Base-by-base conservation (phyloP, 108 stramenopile genomes). In the Nitzschia sp. region DNA sequence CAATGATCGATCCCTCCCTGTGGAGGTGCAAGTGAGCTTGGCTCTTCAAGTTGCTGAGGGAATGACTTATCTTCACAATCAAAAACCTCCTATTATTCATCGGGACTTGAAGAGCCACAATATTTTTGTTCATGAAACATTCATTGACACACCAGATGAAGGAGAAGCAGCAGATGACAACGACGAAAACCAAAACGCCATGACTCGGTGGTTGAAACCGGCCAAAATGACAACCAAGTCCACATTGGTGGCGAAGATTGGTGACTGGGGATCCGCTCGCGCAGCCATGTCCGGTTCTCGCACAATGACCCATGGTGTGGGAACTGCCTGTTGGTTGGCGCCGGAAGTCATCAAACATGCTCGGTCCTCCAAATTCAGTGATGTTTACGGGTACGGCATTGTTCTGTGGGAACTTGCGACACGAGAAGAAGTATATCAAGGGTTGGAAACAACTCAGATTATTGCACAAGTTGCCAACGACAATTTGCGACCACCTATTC, bases 21-120 rank as follows among this genome's bases (percentile, higher is more conserved):
- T 87, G 11, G 78, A 78, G 59, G 55, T 71, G 25, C 71, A 87
- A 46, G 62, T 95, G 11, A 80, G 65, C 37, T 65, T 97, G 54
- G 93, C 89, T 8, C 78, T 96, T 51, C 95, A 97, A 60, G 92
- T 97, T 29, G 98, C 98, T 3, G 95, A 95, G 66, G 98, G 96
- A 21, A 97, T 98, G 95, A 69, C 84, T 15, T 98, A 95, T 69
- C 81, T 98, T 67, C 97, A 97, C 80, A 86, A 83, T 37, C 95
- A 89, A 64, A 85, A 91, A 19, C 94, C 95, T 41, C 94, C 97
- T 3, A 96, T 99, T 58, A 96, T 99, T 42, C 98, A 99, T 76
- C 83, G 98, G 14, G 98, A 99, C 69, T 72, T 99, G 14, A 99
- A 99, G 76, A 91, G 91, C 52, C 96, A 98, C 77, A 99, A 99